phyloP scores from a whole-genome alignment of 176 grass and related monocot species.

The Carex myosuroides region DNA sequence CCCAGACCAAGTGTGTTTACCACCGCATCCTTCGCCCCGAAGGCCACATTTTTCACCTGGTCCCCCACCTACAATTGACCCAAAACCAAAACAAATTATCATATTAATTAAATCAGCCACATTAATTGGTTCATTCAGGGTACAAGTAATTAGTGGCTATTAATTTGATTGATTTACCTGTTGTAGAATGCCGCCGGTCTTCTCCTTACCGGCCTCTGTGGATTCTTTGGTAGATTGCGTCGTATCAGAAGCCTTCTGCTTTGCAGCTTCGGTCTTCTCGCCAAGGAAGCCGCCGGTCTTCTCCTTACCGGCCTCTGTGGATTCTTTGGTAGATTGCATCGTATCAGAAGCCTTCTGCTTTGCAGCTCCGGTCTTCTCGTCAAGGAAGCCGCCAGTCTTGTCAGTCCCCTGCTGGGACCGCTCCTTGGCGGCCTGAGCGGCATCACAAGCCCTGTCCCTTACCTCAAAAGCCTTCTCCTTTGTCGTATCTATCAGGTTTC shows the following conservation, averaged over 20 bases:
- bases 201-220: too few species aligned
- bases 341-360: conserved; percentile 47
- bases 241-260: conserved; percentile 10
- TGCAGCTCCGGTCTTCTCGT: conserved; percentile 18
- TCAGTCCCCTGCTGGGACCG: conserved; percentile 16
- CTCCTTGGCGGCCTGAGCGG: conserved; percentile 22
- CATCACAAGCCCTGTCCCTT: background rate
- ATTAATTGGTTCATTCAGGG: background rate
- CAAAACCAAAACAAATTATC: background rate
- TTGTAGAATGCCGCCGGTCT: conserved; percentile 23
- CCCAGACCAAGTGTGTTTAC: conserved; percentile 57
- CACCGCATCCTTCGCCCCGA: conserved; percentile 44
- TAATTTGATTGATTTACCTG: conserved; percentile 29
- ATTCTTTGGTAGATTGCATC: conserved; percentile 36
- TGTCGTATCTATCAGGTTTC: conserved; percentile 21
- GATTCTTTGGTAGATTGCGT: too few species aligned
- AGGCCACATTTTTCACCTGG: conserved; percentile 37
- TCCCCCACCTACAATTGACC: conserved; percentile 30
- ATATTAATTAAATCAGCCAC: background rate
- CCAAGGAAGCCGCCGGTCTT: conserved; percentile 30
- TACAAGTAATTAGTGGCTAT: too few species aligned
- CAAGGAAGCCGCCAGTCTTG: conserved; percentile 21
- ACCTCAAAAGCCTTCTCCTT: background rate
- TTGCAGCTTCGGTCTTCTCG: conserved; percentile 28
- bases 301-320: conserved; percentile 37